Base-by-base conservation (phyloP, 1,284 basidiomycete genomes). In the Boletus semigastroideus region DNA sequence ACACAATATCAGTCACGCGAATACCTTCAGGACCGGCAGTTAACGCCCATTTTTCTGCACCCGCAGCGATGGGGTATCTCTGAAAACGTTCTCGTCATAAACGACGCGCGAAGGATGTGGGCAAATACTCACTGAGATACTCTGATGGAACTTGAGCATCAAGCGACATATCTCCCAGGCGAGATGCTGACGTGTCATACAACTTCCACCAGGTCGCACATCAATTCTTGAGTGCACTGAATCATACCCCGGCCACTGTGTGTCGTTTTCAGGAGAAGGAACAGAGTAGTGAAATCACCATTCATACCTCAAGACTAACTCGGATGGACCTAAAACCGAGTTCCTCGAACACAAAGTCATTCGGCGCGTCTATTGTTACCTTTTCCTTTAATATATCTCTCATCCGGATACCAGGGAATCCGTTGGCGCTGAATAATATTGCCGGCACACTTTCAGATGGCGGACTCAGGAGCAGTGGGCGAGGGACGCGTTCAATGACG, bases 291-390 rank as follows among this genome's bases (percentile, higher is more conserved):
- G 27, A 43, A 41, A 19, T 5, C 1, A 42, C 17, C 0, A 4
- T 22, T 5, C 52, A 33, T 19, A 68, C 65, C 53, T 66, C 52
- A 27, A 70, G 42, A 12, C 52, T 51, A 9, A 67, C 17, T 17
- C 53, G 45, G 5, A 52, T 66, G 1, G 49, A n/a, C 27, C 68
- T 54, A 56, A 65, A 70, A 2, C 65, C 52, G 1, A 55, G 46
- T 14, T 56, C 25, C 1, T 36, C 59, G 0, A 69, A 45, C 1
- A 68, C 48, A 1, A 13, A 3, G 16, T 70, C 66, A n/a, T 57
- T 27, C 1, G 61, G 42, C 9, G 14, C 25, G 16, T 69, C 68
- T 1, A 67, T 38, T 16, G 20, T 20, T 17, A 55, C 34, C 0
- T 12, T 55, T 5, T 45, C 45, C 33, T 48, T 53, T 2, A 57